phyloP scores from a whole-genome alignment of 2,329 filamentous ascomycete species.

The Sarocladium brachiariae region DNA sequence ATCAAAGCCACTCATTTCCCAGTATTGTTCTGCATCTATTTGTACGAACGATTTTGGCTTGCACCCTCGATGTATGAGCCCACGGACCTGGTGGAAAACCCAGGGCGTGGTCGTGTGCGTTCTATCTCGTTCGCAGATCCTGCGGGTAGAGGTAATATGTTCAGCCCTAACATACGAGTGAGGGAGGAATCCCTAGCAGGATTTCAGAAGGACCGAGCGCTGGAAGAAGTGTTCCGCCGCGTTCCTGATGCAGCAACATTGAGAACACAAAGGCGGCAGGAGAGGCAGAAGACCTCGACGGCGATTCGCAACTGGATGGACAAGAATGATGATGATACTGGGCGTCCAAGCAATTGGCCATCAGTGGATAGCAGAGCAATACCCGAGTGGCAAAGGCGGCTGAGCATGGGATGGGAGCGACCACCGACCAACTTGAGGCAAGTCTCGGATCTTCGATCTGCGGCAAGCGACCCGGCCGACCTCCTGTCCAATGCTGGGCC shows the following conservation, averaged over 20 bases:
- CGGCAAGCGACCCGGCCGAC: slow-evolving; percentile 58
- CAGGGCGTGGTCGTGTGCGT: slow-evolving; percentile 42
- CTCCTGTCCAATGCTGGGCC: slow-evolving; percentile 47
- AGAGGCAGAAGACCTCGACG: slow-evolving; percentile 67
- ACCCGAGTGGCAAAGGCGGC: slow-evolving; percentile 43
- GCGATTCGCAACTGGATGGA: slow-evolving; percentile 92
- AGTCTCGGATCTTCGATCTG: slow-evolving; percentile 51
- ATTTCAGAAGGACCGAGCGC: slow-evolving; percentile 79
- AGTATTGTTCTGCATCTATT: slow-evolving; percentile 75
- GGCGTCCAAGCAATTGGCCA: slow-evolving; percentile 41
- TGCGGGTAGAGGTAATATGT: slow-evolving; percentile 52
- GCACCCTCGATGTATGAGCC: slow-evolving; percentile 72
- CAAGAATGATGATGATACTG: slow-evolving; percentile 47
- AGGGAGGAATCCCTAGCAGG: slow-evolving; percentile 84
- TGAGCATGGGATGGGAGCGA: slow-evolving; percentile 44
- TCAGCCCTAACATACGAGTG: slow-evolving; percentile 65
- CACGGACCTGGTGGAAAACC: slow-evolving; percentile 76
- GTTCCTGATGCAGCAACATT: slow-evolving; percentile 59
- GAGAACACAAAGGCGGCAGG: slow-evolving; percentile 52
- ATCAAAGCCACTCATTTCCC: slow-evolving; percentile 91
- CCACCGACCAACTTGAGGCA: slow-evolving; percentile 37
- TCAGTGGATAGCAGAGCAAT: slow-evolving; percentile 38
- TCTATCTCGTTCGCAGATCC: slow-evolving; percentile 53
- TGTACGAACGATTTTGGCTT: slow-evolving; percentile 78
- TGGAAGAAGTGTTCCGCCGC: slow-evolving; percentile 84